Evolutionary conservation across 2,329 filamentous ascomycete genomes (phyloP), one percentile per base, ranked within the genome.

Genomic region (Xylaria sp.): DNA sequence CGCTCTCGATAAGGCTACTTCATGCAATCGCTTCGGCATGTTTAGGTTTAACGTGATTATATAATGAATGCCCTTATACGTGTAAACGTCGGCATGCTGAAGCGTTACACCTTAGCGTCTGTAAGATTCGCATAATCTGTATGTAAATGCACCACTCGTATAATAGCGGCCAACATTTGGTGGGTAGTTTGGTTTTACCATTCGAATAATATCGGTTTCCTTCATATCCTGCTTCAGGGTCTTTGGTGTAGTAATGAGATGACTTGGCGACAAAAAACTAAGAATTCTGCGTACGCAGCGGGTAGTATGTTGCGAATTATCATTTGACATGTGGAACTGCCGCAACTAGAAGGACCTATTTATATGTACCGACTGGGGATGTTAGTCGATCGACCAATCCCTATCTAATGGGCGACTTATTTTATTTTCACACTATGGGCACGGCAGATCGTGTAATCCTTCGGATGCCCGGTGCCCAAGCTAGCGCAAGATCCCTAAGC

Each of bases 401-500:
- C 37, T n/a, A 25, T 66, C 18, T 46, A 50, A 32, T n/a, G 37
- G 13, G n/a, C n/a, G 46, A 23, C 8, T 39, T 20, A 39, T 7
- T 48, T 10, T 48, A 9, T 48, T n/a, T 48, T 23, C 3, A 20
- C n/a, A 48, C 18, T 51, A 46, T 60, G 23, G n/a, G 39, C 23
- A 63, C 55, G 25, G 34, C 32, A 25, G 25, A 28, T 50, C 67
- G 67, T 69, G 41, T 69, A 66, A 69, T 69, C 67, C 67, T 66
- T 63, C 48, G 41, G 34, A 32, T 37, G 32, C 28, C 34, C 9
- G 18, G 37, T 23, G 39, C 28, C 57, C 25, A 12, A 3, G 18
- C 46, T 50, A 50, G 20, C 10, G 9, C n/a, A 51, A 39, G 56
- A 68, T 65, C 62, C 37, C 62, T 23, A 61, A 65, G 62, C 48